Conservation (phyloP, 2,329 filamentous ascomycete genomes). For the Clathrospora elynae region DNA sequence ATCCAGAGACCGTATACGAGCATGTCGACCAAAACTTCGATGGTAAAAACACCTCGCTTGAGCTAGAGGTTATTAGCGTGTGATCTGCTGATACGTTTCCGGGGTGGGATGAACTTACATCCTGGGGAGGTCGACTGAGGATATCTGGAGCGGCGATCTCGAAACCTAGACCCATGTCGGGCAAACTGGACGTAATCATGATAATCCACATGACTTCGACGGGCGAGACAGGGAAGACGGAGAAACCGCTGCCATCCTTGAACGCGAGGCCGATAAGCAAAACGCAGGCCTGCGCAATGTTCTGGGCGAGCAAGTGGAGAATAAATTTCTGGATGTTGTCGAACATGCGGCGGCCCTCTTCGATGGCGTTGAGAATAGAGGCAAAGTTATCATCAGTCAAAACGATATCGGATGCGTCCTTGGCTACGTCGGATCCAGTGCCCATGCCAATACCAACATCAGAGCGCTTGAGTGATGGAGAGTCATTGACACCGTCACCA, state of each 20-base stretch:
- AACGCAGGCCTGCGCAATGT: constrained; percentile 44
- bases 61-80: constrained; percentile 28
- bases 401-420: constrained; percentile 53
- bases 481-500: constrained; percentile 55
- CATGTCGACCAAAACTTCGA: constrained; percentile 45
- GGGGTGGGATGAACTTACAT: constrained; percentile 19
- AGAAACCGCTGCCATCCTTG: constrained; percentile 39
- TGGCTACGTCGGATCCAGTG: constrained; percentile 53
- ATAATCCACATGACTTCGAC: constrained; percentile 49
- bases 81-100: background rate
- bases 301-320: constrained; percentile 40
- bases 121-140: constrained; percentile 38
- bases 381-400: constrained; percentile 55
- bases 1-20: constrained; percentile 45
- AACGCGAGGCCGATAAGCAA: constrained; percentile 45
- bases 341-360: constrained; percentile 53
- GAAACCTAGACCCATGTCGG: constrained; percentile 45
- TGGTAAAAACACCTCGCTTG: constrained; percentile 45
- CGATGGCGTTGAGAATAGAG: constrained; percentile 53
- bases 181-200: constrained; percentile 47
- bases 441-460: constrained; percentile 56
- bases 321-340: constrained; percentile 55
- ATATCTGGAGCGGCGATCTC: constrained; percentile 45
- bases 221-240: constrained; percentile 46
- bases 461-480: constrained; percentile 52